phyloP scores from a whole-genome alignment of 768 basidiomycete species.

The Lyophyllum decastes region DNA sequence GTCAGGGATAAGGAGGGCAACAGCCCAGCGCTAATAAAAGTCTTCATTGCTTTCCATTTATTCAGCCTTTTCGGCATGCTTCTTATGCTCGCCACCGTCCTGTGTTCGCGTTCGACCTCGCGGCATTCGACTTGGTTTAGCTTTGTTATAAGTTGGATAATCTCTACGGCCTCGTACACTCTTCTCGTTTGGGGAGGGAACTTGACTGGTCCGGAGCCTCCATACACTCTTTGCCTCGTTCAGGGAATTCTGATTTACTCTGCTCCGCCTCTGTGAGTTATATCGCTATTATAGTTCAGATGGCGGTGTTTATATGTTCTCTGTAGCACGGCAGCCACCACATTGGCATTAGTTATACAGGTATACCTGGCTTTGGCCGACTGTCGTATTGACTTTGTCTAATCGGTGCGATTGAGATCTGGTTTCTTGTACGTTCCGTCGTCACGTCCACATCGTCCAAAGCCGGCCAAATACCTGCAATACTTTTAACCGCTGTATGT shows the following conservation, averaged over 20 bases:
- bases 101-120: slow-evolving; percentile 17
- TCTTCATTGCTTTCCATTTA: slow-evolving; percentile 26
- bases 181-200: slow-evolving; percentile 26
- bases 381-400: background rate
- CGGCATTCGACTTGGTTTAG: slow-evolving; percentile 32
- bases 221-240: slow-evolving; percentile 24
- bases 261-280: slow-evolving; percentile 14
- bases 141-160: slow-evolving; percentile 29
- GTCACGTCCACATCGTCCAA: slow-evolving; percentile 1
- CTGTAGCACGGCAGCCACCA: slow-evolving; percentile 22
- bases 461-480: background rate
- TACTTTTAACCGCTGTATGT: slow-evolving; percentile 7
- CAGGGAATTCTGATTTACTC: slow-evolving; percentile 27
- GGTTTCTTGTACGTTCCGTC: slow-evolving; percentile 21
- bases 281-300: background rate
- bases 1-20: background rate
- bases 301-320: background rate
- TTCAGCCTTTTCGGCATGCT: slow-evolving; percentile 23
- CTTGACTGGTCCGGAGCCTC: slow-evolving; percentile 9
- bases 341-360: slow-evolving; percentile 23
- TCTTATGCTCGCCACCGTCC: slow-evolving; percentile 22
- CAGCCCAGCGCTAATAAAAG: slow-evolving; percentile 12
- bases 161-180: slow-evolving; percentile 28
- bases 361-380: background rate
- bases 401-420: slow-evolving; percentile 11